A percentile compares a stretch with the other conserved stretches of the same genome.
These are phyloP conservation scores for Coniochaeta sp. DNA, from an alignment of 2,329 filamentous ascomycete genomes.

Conservation along the genomic window DNA sequence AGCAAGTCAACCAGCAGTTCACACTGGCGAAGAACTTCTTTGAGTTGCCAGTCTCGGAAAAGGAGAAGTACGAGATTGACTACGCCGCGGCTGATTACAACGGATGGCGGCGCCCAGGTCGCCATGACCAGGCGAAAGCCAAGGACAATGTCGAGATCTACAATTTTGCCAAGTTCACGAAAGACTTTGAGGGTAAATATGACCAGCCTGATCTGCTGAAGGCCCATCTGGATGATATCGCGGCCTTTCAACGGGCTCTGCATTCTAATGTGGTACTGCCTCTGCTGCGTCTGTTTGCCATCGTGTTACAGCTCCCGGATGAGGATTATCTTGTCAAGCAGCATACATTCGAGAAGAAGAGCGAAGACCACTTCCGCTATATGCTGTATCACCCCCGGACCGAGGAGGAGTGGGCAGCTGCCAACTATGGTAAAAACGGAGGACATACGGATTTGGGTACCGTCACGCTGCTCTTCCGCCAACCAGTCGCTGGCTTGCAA, in stretches of 20 bases:
- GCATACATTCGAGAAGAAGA: slow-evolving; percentile 46
- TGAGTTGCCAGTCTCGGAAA: slow-evolving; percentile 42
- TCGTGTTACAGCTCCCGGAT: slow-evolving; percentile 48
- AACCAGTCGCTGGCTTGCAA: slow-evolving; percentile 5
- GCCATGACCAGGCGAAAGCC: slow-evolving; percentile 4
- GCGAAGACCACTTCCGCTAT: slow-evolving; percentile 51
- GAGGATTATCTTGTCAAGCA: slow-evolving; percentile 47
- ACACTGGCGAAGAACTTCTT: slow-evolving; percentile 45
- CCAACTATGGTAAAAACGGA: slow-evolving; percentile 24
- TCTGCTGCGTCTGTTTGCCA: slow-evolving; percentile 49
- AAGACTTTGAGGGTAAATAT: slow-evolving; percentile 28
- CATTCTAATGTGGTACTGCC: slow-evolving; percentile 9
- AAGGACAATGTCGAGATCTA: slow-evolving; percentile 52
- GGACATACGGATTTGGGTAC: slow-evolving; percentile 5
- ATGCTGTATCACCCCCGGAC: slow-evolving; percentile 46
- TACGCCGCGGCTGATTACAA: slow-evolving; percentile 43
- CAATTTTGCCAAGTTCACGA: slow-evolving; percentile 53
- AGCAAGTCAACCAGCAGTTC: slow-evolving; percentile 48
- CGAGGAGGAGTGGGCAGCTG: slow-evolving; percentile 23
- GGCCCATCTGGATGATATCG: slow-evolving; percentile 44
- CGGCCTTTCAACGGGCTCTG: slow-evolving; percentile 36
- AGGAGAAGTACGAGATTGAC: slow-evolving; percentile 39
- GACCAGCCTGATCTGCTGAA: slow-evolving; percentile 36
- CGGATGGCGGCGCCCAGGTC: slow-evolving; percentile 37
- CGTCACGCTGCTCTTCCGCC: slow-evolving; percentile 7